phyloP scores from a whole-genome alignment of 2,329 filamentous ascomycete species.

The Pestalotiopsis sp. region DNA sequence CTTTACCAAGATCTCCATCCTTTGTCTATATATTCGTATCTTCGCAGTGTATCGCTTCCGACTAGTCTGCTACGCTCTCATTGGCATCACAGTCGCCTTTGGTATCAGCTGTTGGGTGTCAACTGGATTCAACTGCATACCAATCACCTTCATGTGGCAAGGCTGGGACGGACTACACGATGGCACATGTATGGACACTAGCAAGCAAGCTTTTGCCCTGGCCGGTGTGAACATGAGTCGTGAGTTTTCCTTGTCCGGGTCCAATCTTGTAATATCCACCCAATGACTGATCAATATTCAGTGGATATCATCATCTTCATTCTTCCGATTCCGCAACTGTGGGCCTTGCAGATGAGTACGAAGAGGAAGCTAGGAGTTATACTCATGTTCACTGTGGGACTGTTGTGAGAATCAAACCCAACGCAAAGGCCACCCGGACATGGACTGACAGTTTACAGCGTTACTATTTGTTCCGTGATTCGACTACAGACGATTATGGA shows the following conservation, averaged over 20 bases:
- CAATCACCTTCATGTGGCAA: slow-evolving; percentile 42
- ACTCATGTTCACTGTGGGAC: slow-evolving; percentile 44
- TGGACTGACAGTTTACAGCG: slow-evolving; percentile 4
- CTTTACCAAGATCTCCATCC: slow-evolving; percentile 41
- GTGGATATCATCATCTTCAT: slow-evolving; percentile 42
- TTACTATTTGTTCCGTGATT: slow-evolving; percentile 15
- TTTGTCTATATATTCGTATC: slow-evolving; percentile 45
- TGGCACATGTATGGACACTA: slow-evolving; percentile 44
- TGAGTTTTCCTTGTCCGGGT: neutral
- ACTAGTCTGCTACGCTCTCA: slow-evolving; percentile 31
- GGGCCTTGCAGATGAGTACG: slow-evolving; percentile 41
- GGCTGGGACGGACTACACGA: slow-evolving; percentile 41
- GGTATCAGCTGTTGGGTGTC: slow-evolving; percentile 22
- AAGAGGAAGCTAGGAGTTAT: slow-evolving; percentile 48
- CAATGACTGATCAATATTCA: neutral
- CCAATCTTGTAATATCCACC: neutral
- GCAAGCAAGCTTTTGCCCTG: slow-evolving; percentile 42
- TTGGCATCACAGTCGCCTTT: slow-evolving; percentile 33
- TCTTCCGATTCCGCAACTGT: slow-evolving; percentile 45
- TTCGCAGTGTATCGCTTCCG: slow-evolving; percentile 36
- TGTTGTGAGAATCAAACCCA: slow-evolving; percentile 39
- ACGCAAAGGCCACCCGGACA: slow-evolving; percentile 23
- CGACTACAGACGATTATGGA: slow-evolving; percentile 15
- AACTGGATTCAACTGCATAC: slow-evolving; percentile 37
- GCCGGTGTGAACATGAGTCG: slow-evolving; percentile 43